Evolutionary conservation across 2,329 filamentous ascomycete species (phyloP).

Genomic region (Arthroderma uncinatum): DNA sequence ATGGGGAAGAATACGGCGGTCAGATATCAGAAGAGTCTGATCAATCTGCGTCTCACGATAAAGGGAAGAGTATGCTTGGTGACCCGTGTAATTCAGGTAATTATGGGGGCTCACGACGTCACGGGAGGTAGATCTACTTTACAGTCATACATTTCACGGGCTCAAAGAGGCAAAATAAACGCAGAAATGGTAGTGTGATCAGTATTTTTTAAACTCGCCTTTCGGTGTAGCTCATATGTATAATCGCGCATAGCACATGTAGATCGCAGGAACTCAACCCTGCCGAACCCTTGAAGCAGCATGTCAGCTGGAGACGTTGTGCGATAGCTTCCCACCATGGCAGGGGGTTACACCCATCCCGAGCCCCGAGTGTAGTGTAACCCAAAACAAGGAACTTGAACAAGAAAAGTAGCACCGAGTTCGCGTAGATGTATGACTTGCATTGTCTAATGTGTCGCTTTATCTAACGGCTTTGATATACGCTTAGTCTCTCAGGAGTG

Average conservation of each 20-base stretch:
- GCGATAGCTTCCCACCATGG: background rate
- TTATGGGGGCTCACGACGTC: background rate
- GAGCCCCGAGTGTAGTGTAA: background rate
- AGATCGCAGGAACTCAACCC: too few relatives aligned
- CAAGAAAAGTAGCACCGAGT: background rate
- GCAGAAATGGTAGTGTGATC: background rate
- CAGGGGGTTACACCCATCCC: background rate
- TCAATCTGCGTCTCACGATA: background rate
- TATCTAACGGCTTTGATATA: background rate
- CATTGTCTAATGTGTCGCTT: background rate
- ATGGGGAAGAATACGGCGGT: conserved; percentile 7
- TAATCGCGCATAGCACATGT: too few relatives aligned
- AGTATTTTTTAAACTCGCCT: too few relatives aligned
- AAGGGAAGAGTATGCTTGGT: background rate
- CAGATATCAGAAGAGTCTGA: conserved; percentile 3
- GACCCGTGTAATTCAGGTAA: background rate
- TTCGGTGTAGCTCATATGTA: too few relatives aligned
- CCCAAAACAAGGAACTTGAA: background rate
- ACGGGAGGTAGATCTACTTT: background rate
- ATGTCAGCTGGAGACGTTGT: background rate
- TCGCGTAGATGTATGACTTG: background rate
- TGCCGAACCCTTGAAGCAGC: too few relatives aligned
- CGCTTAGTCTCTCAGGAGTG: background rate
- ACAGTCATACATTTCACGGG: too few relatives aligned
- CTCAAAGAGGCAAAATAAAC: too few relatives aligned